Evolutionary conservation across 768 basidiomycete genomes (phyloP).

Genomic region (Candolleomyces efflorescens): DNA sequence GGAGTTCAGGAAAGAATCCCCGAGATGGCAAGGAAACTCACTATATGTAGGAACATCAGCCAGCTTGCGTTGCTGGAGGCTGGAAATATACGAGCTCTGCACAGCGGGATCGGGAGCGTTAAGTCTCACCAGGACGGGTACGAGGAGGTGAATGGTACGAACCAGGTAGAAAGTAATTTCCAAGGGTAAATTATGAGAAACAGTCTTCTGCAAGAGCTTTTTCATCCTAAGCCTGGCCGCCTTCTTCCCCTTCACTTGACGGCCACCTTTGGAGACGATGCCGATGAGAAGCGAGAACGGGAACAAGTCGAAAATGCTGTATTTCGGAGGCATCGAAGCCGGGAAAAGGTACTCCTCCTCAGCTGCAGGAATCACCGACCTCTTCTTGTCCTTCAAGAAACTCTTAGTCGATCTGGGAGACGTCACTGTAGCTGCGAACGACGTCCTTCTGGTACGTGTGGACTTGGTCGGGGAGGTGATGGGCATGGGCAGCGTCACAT

Average conservation of each 20-base stretch:
- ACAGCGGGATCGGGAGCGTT: not conserved
- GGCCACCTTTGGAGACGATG: conserved; percentile 42
- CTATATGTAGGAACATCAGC: conserved; percentile 59
- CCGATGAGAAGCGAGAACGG: conserved; percentile 61
- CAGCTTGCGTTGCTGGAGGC: conserved; percentile 51
- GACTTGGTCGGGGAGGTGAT: not conserved
- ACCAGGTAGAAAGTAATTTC: conserved; percentile 70
- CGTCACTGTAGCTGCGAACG: not conserved
- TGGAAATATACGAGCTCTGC: conserved; percentile 67
- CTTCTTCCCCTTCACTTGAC: conserved; percentile 56
- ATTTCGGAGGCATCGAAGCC: conserved; percentile 53
- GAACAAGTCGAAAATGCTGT: conserved; percentile 59
- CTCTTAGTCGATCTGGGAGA: conserved; percentile 4
- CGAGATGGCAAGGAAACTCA: conserved; percentile 26
- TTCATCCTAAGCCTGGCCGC: conserved; percentile 52
- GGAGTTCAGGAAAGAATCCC: not conserved
- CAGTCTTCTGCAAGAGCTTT: conserved; percentile 36
- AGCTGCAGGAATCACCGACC: conserved; percentile 30
- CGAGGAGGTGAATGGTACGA: conserved; percentile 14
- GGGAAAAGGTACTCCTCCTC: conserved; percentile 51
- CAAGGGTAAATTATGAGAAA: conserved; percentile 61
- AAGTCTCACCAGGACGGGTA: conserved; percentile 1
- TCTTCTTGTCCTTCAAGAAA: conserved; percentile 18
- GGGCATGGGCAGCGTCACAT: not conserved
- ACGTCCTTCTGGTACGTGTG: not conserved